A percentile compares a stretch with the other conserved stretches of the same genome.
Conservation (phyloP, 495 filamentous ascomycete species). For the Poronia punctata region DNA sequence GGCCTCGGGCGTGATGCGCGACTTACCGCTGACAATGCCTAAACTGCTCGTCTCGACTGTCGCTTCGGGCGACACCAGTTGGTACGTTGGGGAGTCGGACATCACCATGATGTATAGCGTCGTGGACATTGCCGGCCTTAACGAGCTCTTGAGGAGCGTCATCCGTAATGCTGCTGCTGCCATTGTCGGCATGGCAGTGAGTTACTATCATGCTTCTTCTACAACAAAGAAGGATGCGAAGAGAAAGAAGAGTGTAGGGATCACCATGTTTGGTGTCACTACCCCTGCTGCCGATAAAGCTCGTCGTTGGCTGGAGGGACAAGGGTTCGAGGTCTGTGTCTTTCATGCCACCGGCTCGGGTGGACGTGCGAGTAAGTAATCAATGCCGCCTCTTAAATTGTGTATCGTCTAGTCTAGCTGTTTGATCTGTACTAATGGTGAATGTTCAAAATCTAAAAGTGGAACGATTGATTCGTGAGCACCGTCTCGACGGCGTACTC, state of each 20-base stretch:
- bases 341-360: slow-evolving; percentile 66
- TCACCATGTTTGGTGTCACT: slow-evolving; percentile 73
- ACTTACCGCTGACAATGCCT: slow-evolving; percentile 55
- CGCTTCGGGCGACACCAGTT: slow-evolving; percentile 52
- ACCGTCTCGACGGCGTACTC: slow-evolving; percentile 51
- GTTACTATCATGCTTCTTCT: slow-evolving; percentile 34
- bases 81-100: slow-evolving; percentile 57
- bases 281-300: slow-evolving; percentile 51
- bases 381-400: too few species aligned
- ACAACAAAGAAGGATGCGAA: not conserved
- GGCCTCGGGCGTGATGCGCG: slow-evolving; percentile 50
- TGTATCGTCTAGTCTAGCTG: too few species aligned
- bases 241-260: slow-evolving; percentile 33
- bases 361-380: slow-evolving; percentile 40
- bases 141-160: slow-evolving; percentile 47
- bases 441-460: slow-evolving; percentile 37
- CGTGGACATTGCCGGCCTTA: slow-evolving; percentile 62
- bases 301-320: slow-evolving; percentile 34
- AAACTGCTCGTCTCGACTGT: slow-evolving; percentile 66
- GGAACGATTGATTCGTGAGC: slow-evolving; percentile 53
- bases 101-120: slow-evolving; percentile 64
- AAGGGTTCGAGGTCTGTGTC: slow-evolving; percentile 49
- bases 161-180: slow-evolving; percentile 55
- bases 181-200: slow-evolving; percentile 47
- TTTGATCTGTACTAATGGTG: not conserved